phyloP scores from a whole-genome alignment of 805 yeast species.

The Zygotorulaspora chibaensis region DNA sequence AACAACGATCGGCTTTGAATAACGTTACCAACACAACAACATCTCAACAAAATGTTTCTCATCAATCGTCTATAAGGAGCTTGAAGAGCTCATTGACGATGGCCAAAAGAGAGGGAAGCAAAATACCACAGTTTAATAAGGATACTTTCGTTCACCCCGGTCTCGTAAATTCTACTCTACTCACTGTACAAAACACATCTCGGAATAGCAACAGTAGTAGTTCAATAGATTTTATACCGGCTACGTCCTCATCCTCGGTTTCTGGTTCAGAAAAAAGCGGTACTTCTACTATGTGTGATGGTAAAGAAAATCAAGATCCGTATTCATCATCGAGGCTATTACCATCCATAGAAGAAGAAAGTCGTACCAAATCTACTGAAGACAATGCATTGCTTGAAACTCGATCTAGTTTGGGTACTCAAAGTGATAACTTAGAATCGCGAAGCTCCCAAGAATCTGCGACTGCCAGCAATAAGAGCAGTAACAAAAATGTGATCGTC shows the following conservation, averaged over 20 bases:
- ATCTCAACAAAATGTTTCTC: slow-evolving; percentile 22
- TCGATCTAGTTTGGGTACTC: slow-evolving; percentile 7
- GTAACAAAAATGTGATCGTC: not conserved
- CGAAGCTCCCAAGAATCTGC: slow-evolving; percentile 2
- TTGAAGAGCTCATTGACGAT: slow-evolving; percentile 17
- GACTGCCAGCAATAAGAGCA: slow-evolving; percentile 1
- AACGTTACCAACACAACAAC: slow-evolving; percentile 35
- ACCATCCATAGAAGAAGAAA: slow-evolving; percentile 21
- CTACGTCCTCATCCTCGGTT: slow-evolving; percentile 5
- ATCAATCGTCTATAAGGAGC: slow-evolving; percentile 17
- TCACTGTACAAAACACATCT: not conserved
- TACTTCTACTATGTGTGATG: slow-evolving; percentile 12
- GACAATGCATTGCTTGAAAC: slow-evolving; percentile 6
- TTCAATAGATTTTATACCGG: not conserved
- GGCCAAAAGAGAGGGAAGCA: slow-evolving; percentile 19
- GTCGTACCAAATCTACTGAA: slow-evolving; percentile 5
- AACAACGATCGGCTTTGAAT: slow-evolving; percentile 31
- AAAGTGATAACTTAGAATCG: slow-evolving; percentile 2
- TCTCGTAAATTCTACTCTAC: slow-evolving; percentile 5
- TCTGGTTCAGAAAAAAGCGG: not conserved
- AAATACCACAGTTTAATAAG: slow-evolving; percentile 18
- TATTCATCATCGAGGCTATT: slow-evolving; percentile 8
- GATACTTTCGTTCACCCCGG: slow-evolving; percentile 9
- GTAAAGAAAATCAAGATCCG: slow-evolving; percentile 30
- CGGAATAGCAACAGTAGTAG: not conserved